phyloP scores from a whole-genome alignment of 768 basidiomycete genomes.

The Suillus weaverae region DNA sequence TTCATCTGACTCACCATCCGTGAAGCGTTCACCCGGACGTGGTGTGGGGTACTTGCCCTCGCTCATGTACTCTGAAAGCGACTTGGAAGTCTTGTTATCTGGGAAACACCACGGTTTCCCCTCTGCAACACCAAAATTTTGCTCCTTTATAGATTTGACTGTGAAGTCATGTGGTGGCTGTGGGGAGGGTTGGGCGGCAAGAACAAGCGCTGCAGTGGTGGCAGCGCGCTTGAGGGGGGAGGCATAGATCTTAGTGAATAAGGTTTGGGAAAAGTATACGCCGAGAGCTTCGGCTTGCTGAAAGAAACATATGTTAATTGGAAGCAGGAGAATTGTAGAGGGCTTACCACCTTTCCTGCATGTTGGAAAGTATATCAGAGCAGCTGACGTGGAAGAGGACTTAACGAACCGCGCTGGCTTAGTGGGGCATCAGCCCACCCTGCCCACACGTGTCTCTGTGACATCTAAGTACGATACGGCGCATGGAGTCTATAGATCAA shows the following conservation, averaged over 20 bases:
- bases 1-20: conserved; percentile 69
- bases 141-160: conserved; percentile 58
- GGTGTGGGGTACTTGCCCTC: conserved; percentile 54
- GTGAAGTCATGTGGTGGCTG: conserved; percentile 42
- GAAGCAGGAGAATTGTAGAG: not conserved
- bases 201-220: conserved; percentile 59
- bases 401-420: conserved; percentile 65
- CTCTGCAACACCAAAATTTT: conserved; percentile 70
- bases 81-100: conserved; percentile 15
- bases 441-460: conserved; percentile 60
- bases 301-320: not conserved
- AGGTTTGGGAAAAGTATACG: conserved; percentile 45
- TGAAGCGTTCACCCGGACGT: conserved; percentile 50
- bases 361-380: conserved; percentile 7
- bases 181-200: conserved; percentile 45
- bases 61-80: conserved; percentile 48
- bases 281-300: conserved; percentile 70
- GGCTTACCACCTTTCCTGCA: conserved; percentile 57
- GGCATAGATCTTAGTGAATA: conserved; percentile 58
- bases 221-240: conserved; percentile 67
- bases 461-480: not conserved
- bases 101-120: conserved; percentile 50
- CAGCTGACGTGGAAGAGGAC: not conserved
- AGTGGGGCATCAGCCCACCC: conserved; percentile 75
- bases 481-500: not conserved